phyloP scores from a whole-genome alignment of 2,329 filamentous ascomycete genomes.

The Calonectria leucothoes region DNA sequence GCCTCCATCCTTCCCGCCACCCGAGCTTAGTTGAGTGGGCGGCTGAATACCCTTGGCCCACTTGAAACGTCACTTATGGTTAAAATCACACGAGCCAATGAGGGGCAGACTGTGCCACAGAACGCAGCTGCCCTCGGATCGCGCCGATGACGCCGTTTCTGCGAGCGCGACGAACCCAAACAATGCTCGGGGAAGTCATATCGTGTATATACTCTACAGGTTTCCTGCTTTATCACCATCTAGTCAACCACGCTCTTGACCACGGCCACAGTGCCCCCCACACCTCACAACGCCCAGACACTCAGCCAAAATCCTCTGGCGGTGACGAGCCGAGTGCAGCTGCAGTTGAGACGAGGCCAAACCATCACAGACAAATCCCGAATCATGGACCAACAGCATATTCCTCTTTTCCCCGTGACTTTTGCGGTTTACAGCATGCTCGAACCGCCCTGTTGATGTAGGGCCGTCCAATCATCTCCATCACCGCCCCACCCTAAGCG shows the following conservation, averaged over 20 bases:
- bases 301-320: not conserved
- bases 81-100: not conserved
- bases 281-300: not conserved
- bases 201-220: not conserved
- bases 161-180: not conserved
- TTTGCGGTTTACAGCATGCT: not conserved
- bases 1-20: not conserved
- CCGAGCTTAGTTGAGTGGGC: not conserved
- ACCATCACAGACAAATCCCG: not conserved
- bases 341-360: not conserved
- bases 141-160: not conserved
- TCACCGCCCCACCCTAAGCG: not conserved
- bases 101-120: not conserved
- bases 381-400: not conserved
- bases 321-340: not conserved
- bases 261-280: not conserved
- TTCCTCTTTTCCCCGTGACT: not conserved
- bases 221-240: not conserved
- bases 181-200: not conserved
- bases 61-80: not conserved
- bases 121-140: not conserved
- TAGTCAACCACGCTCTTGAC: not conserved
- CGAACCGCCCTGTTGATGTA: not conserved
- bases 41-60: conserved; percentile 1
- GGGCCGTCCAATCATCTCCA: not conserved